Evolutionary conservation across 2,329 filamentous ascomycete genomes (phyloP), one percentile per base, ranked within the genome.

Genomic region (Nothomitra cinnamomea): DNA sequence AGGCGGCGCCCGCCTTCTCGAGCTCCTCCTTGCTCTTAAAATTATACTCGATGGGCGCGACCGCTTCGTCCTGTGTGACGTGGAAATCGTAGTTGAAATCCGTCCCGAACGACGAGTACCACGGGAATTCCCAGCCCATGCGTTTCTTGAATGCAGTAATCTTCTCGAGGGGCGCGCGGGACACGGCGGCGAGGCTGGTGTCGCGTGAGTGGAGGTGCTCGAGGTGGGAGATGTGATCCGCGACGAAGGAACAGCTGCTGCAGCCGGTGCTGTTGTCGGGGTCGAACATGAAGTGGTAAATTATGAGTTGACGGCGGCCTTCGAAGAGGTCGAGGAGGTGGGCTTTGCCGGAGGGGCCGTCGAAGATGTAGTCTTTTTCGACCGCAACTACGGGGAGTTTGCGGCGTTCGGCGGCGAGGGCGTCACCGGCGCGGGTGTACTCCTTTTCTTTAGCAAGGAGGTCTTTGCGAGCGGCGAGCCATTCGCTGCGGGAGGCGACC

Each of bases 211-310:
- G 58, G n/a, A 72, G 57, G 55, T 71, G 68, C 32, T 60, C 57
- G 1, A 69, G 61, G 7, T 42, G 38, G 0, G 70, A 69, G 15
- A 72, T 59, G 43, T 66, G 62, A 36, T 72, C 69, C 36, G 62
- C 64, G 15, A 65, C 57, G 47, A 70, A 65, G 6, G 63, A 63
- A 58, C 69, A 73, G 3, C 67, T 69, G 15, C 60, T 55, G 54
- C 70, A 73, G 24, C 63, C 70, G 4, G 58, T 54, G 2, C 65
- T 61, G 1, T 63, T 58, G 2, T 61, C 57, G 1, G 68, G 67
- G 0, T 57, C 60, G 54, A 72, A 69, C 70, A 73, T 73, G 63
- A 72, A 72, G 60, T 73, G 70, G 57, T 72, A 72, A 36, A 73
- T 55, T 45, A 70, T 63, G 54, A 71, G 63, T 53, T 69, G 64